Percentiles rank a stretch among this genome's conserved stretches.
Evolutionary conservation across 2,329 filamentous ascomycete genomes (phyloP).

Genomic region (Didymella glomerata): DNA sequence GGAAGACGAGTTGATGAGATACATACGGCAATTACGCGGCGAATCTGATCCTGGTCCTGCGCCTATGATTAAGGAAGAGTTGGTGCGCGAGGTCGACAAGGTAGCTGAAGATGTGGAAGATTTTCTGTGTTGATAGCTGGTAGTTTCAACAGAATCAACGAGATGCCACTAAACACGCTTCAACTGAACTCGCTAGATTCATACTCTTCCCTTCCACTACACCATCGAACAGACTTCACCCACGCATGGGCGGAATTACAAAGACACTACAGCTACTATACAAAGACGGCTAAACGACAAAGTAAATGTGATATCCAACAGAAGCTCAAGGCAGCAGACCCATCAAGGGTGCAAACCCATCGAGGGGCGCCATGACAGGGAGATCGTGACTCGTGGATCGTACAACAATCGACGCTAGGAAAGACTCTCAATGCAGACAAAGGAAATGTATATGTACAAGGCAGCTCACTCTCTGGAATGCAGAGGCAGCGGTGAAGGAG

Average conservation of each 20-base stretch:
- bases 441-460: constrained; percentile 11
- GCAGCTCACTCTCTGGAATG: neutral
- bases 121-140: too few species aligned
- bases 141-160: too few species aligned
- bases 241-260: constrained; percentile 8
- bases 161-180: too few species aligned
- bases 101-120: too few species aligned
- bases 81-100: too few species aligned
- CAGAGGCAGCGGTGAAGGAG: neutral
- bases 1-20: too few species aligned
- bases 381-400: constrained; percentile 7
- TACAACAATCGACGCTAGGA: constrained; percentile 6
- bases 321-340: neutral
- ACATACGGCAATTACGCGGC: too few species aligned
- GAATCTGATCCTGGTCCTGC: too few species aligned
- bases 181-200: too few species aligned
- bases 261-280: constrained; percentile 16
- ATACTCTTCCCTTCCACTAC: neutral
- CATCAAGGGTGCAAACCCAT: neutral
- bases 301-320: constrained; percentile 11
- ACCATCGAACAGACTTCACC: constrained; percentile 5
- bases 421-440: neutral
- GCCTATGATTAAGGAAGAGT: too few species aligned
- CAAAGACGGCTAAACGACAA: neutral
- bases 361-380: constrained; percentile 6